Conservation (phyloP, 2,329 filamentous ascomycete species). For the Hypoxylon sp. region DNA sequence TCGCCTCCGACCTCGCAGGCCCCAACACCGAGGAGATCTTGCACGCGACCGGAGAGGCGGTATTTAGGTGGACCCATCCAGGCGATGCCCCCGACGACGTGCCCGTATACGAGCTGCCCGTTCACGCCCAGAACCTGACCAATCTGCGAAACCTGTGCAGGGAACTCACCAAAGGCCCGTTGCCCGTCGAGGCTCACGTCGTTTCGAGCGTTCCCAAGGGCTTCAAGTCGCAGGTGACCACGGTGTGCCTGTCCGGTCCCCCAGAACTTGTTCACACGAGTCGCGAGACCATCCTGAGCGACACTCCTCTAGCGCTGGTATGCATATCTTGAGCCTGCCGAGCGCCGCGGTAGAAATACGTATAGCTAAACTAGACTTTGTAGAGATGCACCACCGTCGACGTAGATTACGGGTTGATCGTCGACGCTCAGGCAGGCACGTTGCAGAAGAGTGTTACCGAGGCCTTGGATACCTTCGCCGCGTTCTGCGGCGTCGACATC, state of each 20-base stretch:
- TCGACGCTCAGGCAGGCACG: constrained; percentile 72
- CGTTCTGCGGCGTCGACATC: constrained; percentile 92
- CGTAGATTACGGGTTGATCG: constrained; percentile 88
- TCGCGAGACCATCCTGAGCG: constrained; percentile 86
- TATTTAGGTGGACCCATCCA: constrained; percentile 92
- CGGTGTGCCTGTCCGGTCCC: constrained; percentile 89
- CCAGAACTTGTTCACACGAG: constrained; percentile 89
- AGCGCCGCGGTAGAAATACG: constrained; percentile 26
- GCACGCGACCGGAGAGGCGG: constrained; percentile 86
- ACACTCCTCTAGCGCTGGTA: constrained; percentile 92
- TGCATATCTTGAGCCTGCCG: constrained; percentile 48
- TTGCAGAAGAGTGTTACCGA: constrained; percentile 80
- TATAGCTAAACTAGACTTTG: constrained; percentile 43
- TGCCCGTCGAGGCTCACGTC: constrained; percentile 84
- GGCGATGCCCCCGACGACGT: constrained; percentile 85
- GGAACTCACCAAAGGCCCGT: constrained; percentile 74
- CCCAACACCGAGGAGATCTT: constrained; percentile 95
- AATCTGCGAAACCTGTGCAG: constrained; percentile 81
- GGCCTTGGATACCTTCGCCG: constrained; percentile 85
- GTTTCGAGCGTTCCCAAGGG: constrained; percentile 81
- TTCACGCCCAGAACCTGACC: constrained; percentile 86
- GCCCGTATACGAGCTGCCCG: constrained; percentile 87
- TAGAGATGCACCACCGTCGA: constrained; percentile 94
- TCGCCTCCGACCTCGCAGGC: constrained; percentile 88
- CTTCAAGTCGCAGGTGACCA: constrained; percentile 75